Conservation (phyloP, 1,139 yeast species). For the Sugiyamaella xylanicola region DNA sequence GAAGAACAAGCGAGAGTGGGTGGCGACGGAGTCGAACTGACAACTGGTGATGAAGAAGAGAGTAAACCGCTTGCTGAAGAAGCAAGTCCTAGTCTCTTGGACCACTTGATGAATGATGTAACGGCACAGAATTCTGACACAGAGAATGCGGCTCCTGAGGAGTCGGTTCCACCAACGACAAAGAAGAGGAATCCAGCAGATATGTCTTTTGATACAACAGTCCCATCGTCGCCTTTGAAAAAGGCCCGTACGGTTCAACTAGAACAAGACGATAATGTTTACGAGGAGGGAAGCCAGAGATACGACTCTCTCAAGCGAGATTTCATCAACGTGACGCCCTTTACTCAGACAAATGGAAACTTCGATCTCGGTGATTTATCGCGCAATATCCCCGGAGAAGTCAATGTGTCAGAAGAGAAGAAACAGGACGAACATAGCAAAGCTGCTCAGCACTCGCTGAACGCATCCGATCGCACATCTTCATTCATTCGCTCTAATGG, state of each 20-base stretch:
- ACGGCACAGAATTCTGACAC: neutral
- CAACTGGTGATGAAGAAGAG: neutral
- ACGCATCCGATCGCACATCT: neutral
- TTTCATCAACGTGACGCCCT: conserved; percentile 44
- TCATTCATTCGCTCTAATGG: conserved; percentile 8
- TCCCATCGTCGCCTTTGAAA: conserved; percentile 3
- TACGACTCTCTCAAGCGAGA: conserved; percentile 18
- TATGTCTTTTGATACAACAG: neutral
- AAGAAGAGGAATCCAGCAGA: conserved; percentile 12
- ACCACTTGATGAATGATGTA: neutral
- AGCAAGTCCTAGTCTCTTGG: neutral
- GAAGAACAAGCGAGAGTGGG: no score
- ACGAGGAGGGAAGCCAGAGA: neutral
- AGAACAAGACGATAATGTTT: neutral
- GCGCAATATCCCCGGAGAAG: conserved; percentile 26
- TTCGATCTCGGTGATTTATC: conserved; percentile 43
- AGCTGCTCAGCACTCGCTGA: neutral
- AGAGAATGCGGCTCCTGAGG: neutral
- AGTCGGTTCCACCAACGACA: neutral
- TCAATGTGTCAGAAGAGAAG: neutral
- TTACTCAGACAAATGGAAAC: conserved; percentile 46
- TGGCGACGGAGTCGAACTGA: neutral
- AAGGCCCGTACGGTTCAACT: neutral
- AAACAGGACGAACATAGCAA: neutral
- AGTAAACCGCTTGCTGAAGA: neutral